Base-by-base conservation (phyloP, 768 basidiomycete genomes). In the Artomyces pyxidatus region DNA sequence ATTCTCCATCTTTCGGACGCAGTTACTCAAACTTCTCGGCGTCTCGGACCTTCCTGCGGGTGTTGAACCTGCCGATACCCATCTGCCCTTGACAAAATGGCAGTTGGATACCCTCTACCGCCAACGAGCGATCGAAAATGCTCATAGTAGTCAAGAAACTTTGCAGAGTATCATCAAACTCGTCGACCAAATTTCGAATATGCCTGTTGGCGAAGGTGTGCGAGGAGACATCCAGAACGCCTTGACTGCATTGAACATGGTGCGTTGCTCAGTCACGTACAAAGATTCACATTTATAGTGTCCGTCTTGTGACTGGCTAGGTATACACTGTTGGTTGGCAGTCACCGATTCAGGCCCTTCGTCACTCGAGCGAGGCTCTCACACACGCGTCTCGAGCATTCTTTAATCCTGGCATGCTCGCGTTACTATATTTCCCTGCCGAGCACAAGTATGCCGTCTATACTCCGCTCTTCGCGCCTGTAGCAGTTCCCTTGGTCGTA, bases 401-500 rank as follows among this genome's bases (percentile, higher is more conserved):
- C 73, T 98, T 96, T 70, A 89, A 92, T 64, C 96, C 95, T 0
- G 88, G 87, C 17, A 96, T 98, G 93, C 69, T 98, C 57, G 93
- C 91, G 12, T 68, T 97, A 61, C 73, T 99, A 19, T 99, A 99
- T 66, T 98, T 98, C 68, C 96, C 96, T 19, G 84, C 91, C 17
- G 96, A 98, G 62, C 96, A 98, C 71, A 97, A 88, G 62, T 94
- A 92, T 63, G 94, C 94, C 2, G 91, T 99, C 8, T 98, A 98
- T 64, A 85, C 90, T 0, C 95, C 96, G 0, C 67, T 99, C 28
- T 97, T 99, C 63, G 95, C 90, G 2, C 93, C 91, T 42, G 77
- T 92, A 6, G 73, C 88, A 3, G 84, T 94, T 25, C 93, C 94
- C 5, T 64, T 97, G 46, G 51, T 92, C 9, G 81, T 88, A 3